Evolutionary conservation across 495 filamentous ascomycete genomes (phyloP).

Genomic region (Penicillium nucicola): DNA sequence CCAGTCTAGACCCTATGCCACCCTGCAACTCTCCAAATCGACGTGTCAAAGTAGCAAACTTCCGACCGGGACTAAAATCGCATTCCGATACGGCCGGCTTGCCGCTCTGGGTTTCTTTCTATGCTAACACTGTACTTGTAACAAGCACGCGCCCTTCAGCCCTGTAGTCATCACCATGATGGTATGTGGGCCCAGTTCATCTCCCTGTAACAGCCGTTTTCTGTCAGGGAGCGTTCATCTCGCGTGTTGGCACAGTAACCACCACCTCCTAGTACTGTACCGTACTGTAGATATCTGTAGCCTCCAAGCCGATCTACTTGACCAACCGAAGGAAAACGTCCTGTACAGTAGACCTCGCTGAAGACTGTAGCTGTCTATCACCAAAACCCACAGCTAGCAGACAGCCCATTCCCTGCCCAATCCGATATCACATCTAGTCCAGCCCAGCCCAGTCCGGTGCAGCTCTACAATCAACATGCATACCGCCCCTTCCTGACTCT

Average conservation of each 20-base stretch:
- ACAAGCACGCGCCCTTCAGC: background rate
- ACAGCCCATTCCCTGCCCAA: no score
- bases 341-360: no score
- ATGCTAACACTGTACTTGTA: background rate
- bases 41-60: background rate
- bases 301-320: no score
- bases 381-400: no score
- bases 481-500: background rate
- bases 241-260: background rate
- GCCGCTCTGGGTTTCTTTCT: background rate
- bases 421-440: background rate
- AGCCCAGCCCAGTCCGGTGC: background rate
- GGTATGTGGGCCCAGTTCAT: background rate
- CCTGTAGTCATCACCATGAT: background rate
- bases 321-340: no score
- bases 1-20: no score
- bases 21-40: no score
- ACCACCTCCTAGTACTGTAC: no score
- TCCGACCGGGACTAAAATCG: background rate
- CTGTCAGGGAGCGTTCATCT: background rate
- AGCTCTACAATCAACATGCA: background rate
- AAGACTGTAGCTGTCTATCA: no score
- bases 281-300: no score
- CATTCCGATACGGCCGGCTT: conserved; percentile 8
- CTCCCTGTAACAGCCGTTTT: background rate